Conservation (phyloP, 768 basidiomycete species). For the Phanerochaete carnosa region DNA sequence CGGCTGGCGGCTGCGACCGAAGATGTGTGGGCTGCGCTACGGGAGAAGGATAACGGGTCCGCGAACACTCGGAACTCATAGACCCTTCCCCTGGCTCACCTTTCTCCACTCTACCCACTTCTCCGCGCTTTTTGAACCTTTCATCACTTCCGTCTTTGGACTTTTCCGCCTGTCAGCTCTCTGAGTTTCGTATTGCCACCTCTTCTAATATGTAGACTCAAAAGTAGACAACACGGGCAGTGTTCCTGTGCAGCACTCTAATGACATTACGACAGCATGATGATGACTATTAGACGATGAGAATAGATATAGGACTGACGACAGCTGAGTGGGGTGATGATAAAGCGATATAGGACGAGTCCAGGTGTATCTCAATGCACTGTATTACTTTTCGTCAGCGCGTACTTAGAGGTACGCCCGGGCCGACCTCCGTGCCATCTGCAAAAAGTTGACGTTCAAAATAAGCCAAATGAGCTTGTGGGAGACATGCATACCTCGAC, state of each 20-base stretch:
- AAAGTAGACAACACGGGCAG: neutral
- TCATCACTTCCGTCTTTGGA: neutral
- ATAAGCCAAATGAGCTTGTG: neutral
- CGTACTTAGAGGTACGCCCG: slow-evolving; percentile 43
- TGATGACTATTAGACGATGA: slow-evolving; percentile 1
- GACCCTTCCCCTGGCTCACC: neutral
- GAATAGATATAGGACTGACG: slow-evolving; percentile 1
- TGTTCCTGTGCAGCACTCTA: neutral
- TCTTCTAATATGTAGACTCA: neutral
- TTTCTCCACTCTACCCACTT: neutral
- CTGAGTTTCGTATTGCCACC: neutral
- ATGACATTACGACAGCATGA: slow-evolving; percentile 9
- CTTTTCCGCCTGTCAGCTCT: neutral
- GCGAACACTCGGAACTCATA: neutral
- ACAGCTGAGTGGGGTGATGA: slow-evolving; percentile 11
- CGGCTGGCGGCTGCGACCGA: slow-evolving; percentile 68
- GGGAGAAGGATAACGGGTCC: slow-evolving; percentile 13
- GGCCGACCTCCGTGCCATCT: slow-evolving; percentile 53
- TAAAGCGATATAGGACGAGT: neutral
- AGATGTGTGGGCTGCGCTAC: slow-evolving; percentile 56
- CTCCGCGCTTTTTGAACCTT: neutral
- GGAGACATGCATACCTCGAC: slow-evolving; percentile 70
- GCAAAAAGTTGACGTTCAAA: slow-evolving; percentile 5
- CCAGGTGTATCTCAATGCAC: neutral
- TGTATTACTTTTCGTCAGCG: slow-evolving; percentile 14